Evolutionary conservation across 2,329 filamentous ascomycete species (phyloP), one percentile per base, ranked within the genome.

Genomic region (Triangularia setosa): DNA sequence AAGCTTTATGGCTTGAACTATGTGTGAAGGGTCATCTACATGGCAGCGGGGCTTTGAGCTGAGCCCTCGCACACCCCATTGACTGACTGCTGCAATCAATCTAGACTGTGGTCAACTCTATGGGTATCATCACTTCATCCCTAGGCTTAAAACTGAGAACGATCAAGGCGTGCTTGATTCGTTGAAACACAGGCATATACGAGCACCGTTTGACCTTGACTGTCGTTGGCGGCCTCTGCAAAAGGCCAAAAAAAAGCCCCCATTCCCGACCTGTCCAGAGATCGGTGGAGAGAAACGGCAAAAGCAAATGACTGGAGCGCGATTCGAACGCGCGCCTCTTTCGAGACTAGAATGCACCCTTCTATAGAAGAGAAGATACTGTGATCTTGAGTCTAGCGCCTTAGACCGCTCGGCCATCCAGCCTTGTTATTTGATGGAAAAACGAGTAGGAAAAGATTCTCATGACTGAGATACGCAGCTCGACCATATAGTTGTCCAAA

Each of bases 251-350:
- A 23, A 2, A 9, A 48, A 21, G n/a, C n/a, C n/a, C 2, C 14
- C 35, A 18, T 44, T 33, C 40, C 21, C 40, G 21, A 2, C 40
- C 40, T 48, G 3, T 48, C n/a, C 40, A 14, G n/a, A 21, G 6
- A 1, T n/a, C 2, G n/a, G 40, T 48, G 18, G 40, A 48, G 40
- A 21, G 40, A 48, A 48, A n/a, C 21, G 40, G 40, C 60, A 68
- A 69, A 68, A 65, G 60, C 25, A 59, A 27, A 16, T 70, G 69
- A 70, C 69, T 68, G 65, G 62, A 62, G 69, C 68, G 69, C 67
- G 69, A 70, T 70, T 70, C 69, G 69, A 70, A 70, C 69, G 67
- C 69, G 68, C 69, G 69, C 69, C 66, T 69, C 69, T 70, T 70
- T 60, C 69, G 69, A 69, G 66, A 70, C 54, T 65, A 69, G 68